Evolutionary conservation across 495 filamentous ascomycete species (phyloP).

Genomic region (Aspergillus kassunensis): DNA sequence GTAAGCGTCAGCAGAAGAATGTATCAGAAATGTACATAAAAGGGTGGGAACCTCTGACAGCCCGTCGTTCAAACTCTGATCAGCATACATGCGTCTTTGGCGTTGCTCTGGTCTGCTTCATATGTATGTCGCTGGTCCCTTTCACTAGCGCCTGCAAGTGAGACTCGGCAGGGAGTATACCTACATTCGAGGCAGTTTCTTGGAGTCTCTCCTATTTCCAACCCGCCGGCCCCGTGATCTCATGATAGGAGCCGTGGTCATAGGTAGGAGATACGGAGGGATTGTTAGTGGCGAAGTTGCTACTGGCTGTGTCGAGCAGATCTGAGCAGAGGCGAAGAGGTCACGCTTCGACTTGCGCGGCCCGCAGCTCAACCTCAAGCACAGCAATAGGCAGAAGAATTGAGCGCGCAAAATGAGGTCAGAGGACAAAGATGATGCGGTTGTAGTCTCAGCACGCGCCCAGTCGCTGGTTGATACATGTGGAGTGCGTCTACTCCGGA

Average conservation of each 20-base stretch:
- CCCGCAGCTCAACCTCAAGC: slow-evolving; percentile 4
- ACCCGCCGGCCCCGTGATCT: slow-evolving; percentile 9
- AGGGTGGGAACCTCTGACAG: not conserved
- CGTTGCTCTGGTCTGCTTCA: slow-evolving; percentile 14
- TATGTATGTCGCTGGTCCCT: slow-evolving; percentile 9
- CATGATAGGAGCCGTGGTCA: slow-evolving; percentile 1
- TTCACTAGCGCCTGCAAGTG: slow-evolving; percentile 6
- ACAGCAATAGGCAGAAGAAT: slow-evolving; percentile 3
- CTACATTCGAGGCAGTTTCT: not conserved
- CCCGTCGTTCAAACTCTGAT: slow-evolving; percentile 4
- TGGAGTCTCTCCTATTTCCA: slow-evolving; percentile 1
- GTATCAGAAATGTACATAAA: slow-evolving; percentile 5
- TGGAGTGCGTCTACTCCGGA: slow-evolving; percentile 4
- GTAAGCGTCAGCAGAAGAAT: not conserved
- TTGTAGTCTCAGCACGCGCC: slow-evolving; percentile 3
- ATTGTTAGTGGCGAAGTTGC: slow-evolving; percentile 3
- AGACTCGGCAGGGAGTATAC: not conserved
- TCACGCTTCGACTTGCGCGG: slow-evolving; percentile 2
- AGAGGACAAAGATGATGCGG: not conserved
- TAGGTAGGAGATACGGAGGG: slow-evolving; percentile 4
- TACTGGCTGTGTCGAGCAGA: slow-evolving; percentile 7
- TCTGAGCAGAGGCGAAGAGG: not conserved
- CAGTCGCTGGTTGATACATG: slow-evolving; percentile 4
- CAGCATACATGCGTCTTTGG: slow-evolving; percentile 15
- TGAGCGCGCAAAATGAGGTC: slow-evolving; percentile 2